Percentiles rank a stretch among this genome's conserved stretches.
phyloP scores from a whole-genome alignment of 768 basidiomycete genomes.

The Thelephora aurantiotincta region DNA sequence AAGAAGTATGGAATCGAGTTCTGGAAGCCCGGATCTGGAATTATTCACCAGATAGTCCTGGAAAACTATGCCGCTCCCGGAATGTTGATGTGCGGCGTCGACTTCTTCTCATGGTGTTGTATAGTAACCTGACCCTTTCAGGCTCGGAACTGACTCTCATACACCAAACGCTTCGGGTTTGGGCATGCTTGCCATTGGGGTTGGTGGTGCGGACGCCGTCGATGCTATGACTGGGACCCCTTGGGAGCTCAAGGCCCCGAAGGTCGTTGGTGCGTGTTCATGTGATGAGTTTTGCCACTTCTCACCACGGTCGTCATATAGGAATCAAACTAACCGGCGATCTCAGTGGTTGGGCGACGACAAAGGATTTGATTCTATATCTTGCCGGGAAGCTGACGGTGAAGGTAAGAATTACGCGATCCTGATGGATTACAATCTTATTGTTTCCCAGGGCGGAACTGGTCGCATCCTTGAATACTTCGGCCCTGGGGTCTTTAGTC shows the following conservation, averaged over 20 bases:
- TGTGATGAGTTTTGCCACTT: not conserved
- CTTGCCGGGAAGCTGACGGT: constrained; percentile 91
- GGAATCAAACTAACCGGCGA: constrained; percentile 84
- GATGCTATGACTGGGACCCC: constrained; percentile 97
- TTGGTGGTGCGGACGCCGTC: constrained; percentile 97
- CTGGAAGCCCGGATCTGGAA: constrained; percentile 90
- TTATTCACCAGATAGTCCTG: constrained; percentile 95
- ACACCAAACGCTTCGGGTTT: constrained; percentile 97
- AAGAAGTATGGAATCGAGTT: constrained; percentile 93
- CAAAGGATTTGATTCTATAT: constrained; percentile 93
- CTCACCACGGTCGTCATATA: constrained; percentile 15
- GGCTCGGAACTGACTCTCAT: constrained; percentile 92
- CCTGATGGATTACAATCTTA: not conserved
- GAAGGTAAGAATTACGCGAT: constrained; percentile 36
- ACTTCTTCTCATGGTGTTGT: constrained; percentile 2
- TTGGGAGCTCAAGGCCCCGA: constrained; percentile 93
- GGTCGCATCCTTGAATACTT: constrained; percentile 95
- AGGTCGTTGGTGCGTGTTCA: constrained; percentile 49
- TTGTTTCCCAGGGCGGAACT: constrained; percentile 65
- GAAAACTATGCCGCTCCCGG: constrained; percentile 97
- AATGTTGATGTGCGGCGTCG: constrained; percentile 60
- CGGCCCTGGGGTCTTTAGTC: constrained; percentile 76
- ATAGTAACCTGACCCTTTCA: constrained; percentile 14
- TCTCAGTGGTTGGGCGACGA: constrained; percentile 82
- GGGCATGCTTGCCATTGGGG: constrained; percentile 92